A percentile compares a stretch with the other conserved stretches of the same genome.
Conservation (phyloP, 2,329 filamentous ascomycete species). For the Tetracladium maxilliforme region DNA sequence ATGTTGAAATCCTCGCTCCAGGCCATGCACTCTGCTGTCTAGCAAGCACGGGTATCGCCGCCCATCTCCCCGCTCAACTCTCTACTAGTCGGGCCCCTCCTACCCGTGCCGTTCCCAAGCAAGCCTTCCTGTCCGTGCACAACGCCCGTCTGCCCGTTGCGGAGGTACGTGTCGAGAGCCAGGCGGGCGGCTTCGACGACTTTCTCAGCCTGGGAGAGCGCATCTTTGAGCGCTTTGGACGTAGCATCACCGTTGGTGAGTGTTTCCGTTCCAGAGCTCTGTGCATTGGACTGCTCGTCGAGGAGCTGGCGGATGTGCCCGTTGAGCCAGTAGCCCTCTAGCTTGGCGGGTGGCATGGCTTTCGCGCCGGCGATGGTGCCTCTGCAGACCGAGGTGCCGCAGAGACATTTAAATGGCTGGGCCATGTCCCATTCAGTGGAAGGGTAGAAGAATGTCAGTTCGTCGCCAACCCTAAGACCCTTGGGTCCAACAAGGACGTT, state of each 20-base stretch:
- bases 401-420: slow-evolving; percentile 55
- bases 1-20: too few species aligned
- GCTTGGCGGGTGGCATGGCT: slow-evolving; percentile 36
- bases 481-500: slow-evolving; percentile 42
- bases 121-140: slow-evolving; percentile 1
- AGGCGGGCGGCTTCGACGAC: slow-evolving; percentile 27
- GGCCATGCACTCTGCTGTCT: too few species aligned
- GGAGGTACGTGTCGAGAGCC: slow-evolving; percentile 24
- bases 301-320: slow-evolving; percentile 42
- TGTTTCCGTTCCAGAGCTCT: slow-evolving; percentile 1
- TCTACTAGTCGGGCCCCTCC: slow-evolving; percentile 29
- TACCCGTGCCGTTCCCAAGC: neutral
- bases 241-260: slow-evolving; percentile 18
- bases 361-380: slow-evolving; percentile 49
- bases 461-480: slow-evolving; percentile 38
- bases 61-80: slow-evolving; percentile 47
- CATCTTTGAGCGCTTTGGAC: slow-evolving; percentile 23
- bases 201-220: slow-evolving; percentile 29
- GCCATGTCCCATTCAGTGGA: slow-evolving; percentile 64
- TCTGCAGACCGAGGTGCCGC: slow-evolving; percentile 38
- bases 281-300: slow-evolving; percentile 19
- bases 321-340: slow-evolving; percentile 47
- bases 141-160: slow-evolving; percentile 1
- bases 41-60: slow-evolving; percentile 36
- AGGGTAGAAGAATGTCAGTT: slow-evolving; percentile 61